A percentile compares a stretch with the other conserved stretches of the same genome.
These are phyloP conservation scores for Paulownia fortunei DNA, from an alignment of 257 asterid genomes.

Conservation along the genomic window DNA sequence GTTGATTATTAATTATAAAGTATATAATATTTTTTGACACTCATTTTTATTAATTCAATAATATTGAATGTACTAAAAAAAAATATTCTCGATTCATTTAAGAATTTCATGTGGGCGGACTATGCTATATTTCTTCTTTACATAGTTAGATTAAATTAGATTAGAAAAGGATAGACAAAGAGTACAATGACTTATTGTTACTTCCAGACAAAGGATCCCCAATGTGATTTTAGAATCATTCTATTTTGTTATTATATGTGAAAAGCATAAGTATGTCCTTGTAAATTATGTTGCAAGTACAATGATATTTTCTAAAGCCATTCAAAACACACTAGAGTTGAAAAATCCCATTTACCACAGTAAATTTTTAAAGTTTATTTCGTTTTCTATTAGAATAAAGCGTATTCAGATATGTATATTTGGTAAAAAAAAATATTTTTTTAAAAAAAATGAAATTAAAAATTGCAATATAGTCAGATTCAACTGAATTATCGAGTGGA, in stretches of 20 bases:
- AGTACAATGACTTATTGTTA: conserved; percentile 18
- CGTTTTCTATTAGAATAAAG: background rate
- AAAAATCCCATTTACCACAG: background rate
- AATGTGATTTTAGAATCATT: conserved; percentile 28
- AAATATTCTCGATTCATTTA: background rate
- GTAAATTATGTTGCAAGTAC: conserved; percentile 18
- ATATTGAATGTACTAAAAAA: background rate
- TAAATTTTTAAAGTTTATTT: background rate
- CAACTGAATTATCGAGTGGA: no score
- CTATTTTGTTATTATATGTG: conserved; percentile 35
- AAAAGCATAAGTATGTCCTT: conserved; percentile 29
- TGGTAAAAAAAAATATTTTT: no score
- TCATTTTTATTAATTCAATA: background rate
- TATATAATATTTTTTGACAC: background rate
- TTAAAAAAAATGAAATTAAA: no score
- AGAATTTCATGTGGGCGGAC: conserved; percentile 32
- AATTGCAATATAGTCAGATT: no score
- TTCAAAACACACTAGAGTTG: background rate
- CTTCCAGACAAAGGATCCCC: conserved; percentile 42
- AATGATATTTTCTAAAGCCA: conserved; percentile 8
- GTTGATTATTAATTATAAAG: background rate
- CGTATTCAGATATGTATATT: no score
- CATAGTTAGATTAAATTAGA: background rate
- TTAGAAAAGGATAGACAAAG: conserved; percentile 13
- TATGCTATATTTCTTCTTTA: background rate